Evolutionary conservation across 2,329 filamentous ascomycete genomes (phyloP).

Genomic region (Leptographium lundbergii): DNA sequence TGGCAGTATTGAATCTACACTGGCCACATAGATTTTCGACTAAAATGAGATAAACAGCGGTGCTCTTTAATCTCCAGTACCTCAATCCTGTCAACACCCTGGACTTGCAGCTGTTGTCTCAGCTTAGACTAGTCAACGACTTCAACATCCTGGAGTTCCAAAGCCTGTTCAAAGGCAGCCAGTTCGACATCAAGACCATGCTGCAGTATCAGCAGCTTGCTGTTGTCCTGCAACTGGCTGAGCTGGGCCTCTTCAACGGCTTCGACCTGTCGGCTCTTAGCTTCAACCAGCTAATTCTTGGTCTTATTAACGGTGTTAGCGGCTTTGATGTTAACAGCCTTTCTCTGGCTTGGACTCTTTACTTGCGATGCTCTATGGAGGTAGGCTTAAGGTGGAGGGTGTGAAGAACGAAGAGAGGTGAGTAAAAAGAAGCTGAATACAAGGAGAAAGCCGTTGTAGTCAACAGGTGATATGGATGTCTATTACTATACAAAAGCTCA

Average conservation of each 20-base stretch:
- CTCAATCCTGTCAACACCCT: slow-evolving; percentile 33
- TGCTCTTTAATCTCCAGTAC: slow-evolving; percentile 34
- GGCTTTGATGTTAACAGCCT: slow-evolving; percentile 16
- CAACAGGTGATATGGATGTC: too few species aligned
- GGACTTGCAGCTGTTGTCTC: slow-evolving; percentile 28
- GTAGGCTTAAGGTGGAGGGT: not conserved
- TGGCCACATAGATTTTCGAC: not conserved
- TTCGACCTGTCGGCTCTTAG: slow-evolving; percentile 16
- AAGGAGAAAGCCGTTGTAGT: too few species aligned
- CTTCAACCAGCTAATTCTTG: slow-evolving; percentile 14
- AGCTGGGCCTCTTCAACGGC: slow-evolving; percentile 15
- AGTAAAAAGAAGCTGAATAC: not conserved
- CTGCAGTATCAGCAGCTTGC: slow-evolving; percentile 14
- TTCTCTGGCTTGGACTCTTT: not conserved
- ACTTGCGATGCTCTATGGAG: too few species aligned
- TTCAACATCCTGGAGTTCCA: slow-evolving; percentile 31
- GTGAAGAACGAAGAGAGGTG: not conserved
- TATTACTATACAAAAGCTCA: too few species aligned
- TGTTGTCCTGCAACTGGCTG: slow-evolving; percentile 17
- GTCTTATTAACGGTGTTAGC: slow-evolving; percentile 15
- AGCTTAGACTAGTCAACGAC: slow-evolving; percentile 30
- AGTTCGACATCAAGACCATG: slow-evolving; percentile 9
- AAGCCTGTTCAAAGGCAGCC: slow-evolving; percentile 19
- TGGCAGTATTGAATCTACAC: not conserved
- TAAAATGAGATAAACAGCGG: slow-evolving; percentile 24